Base-by-base conservation (phyloP, 805 yeast species). In the Starmera dryadoides region DNA sequence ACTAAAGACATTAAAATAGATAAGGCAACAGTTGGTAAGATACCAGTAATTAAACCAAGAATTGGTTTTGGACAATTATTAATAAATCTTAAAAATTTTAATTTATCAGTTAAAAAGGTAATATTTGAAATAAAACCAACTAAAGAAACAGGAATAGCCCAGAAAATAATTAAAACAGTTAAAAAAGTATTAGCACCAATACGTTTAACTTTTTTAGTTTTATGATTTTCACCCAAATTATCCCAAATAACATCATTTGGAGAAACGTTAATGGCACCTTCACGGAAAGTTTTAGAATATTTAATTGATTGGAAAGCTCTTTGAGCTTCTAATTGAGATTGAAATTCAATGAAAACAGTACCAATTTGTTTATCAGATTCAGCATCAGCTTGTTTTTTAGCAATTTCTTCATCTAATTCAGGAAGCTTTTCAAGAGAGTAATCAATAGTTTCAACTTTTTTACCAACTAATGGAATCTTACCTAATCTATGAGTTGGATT, bases 91-190 rank as follows among this genome's bases (percentile, higher is more conserved):
- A 91, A 72, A 69, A 86, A 93, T 8, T 69, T 86, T 23, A 91
- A 75, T 46, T 75, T 78, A 29, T 72, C 66, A 30, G 84, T 86
- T 56, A 88, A 69, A 54, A 73, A 81, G 47, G 81, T 78, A 49
- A 91, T 75, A 62, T 91, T 93, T 19, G 98, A 91, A 47, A 93
- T 81, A 50, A 79, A 74, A 75, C 98, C 98, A 37, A 91, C 96
- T 53, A 87, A 88, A n/a, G 97, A 95, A 30, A 91, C 97, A 9
- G 98, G 98, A 51, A 91, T 79, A 33, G 95, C 81, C 98, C 98
- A 91, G 64, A 88, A 87, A 35, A 91, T 75, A 44, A 91, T 78
- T 61, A 81, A 66, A 42, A 76, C 52, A 20, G 84, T 77, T 53
- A 84, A 68, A 36, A 87, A 64, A 14, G 85, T 68, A 40, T 68